Evolutionary conservation across 129 eudicot genomes (phyloP).

Genomic region (Flaveria trinervia): DNA sequence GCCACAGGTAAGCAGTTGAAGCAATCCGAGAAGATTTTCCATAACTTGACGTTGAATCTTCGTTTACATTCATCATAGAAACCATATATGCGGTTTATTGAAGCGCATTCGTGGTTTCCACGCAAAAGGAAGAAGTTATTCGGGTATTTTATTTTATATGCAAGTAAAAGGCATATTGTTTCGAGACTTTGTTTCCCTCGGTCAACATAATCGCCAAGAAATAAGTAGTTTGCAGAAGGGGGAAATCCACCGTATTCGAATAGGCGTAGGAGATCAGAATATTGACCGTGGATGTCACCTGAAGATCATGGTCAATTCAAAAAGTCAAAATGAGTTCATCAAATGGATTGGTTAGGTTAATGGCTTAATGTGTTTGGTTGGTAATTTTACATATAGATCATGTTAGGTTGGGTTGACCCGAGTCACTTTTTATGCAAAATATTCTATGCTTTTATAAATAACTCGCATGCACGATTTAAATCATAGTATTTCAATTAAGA

Average conservation of each 20-base stretch:
- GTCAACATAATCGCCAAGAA: constrained; percentile 64
- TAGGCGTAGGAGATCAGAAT: constrained; percentile 62
- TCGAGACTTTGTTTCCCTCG: constrained; percentile 64
- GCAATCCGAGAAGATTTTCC: constrained; percentile 51
- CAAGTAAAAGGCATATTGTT: constrained; percentile 53
- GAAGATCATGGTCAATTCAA: constrained; percentile 1
- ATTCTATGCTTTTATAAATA: not conserved
- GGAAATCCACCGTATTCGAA: constrained; percentile 68
- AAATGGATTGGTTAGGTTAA: too few relatives aligned
- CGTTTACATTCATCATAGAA: constrained; percentile 54
- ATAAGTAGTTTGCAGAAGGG: constrained; percentile 55
- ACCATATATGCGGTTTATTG: constrained; percentile 52
- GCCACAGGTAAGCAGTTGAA: constrained; percentile 64
- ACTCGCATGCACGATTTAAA: not conserved
- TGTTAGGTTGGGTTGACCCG: not conserved
- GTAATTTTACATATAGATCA: not conserved
- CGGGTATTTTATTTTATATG: constrained; percentile 53
- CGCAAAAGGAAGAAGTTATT: constrained; percentile 50
- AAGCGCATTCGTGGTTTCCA: constrained; percentile 58
- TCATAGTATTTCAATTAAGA: not conserved
- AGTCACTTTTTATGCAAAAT: not conserved
- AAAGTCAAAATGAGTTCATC: not conserved
- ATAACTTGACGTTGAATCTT: constrained; percentile 49
- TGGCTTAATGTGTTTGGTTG: not conserved
- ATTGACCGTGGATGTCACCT: constrained; percentile 72